Percentiles rank a stretch among this genome's conserved stretches.
Conservation (phyloP, 768 basidiomycete species). For the Trametes gibbosa region DNA sequence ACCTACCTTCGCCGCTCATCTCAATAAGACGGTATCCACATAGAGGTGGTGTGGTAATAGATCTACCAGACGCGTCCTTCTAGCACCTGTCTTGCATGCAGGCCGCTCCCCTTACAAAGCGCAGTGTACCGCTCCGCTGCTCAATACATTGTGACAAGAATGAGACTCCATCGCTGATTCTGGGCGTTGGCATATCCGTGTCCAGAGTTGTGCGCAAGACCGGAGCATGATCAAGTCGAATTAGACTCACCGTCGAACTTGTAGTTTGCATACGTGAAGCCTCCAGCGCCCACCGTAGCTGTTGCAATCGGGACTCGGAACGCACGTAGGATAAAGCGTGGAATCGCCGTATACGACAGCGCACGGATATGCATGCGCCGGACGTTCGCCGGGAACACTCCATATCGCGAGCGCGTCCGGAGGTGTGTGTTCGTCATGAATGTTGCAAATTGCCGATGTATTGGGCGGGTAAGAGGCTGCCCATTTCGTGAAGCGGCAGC, state of each 20-base stretch:
- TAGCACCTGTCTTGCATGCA: too few species aligned
- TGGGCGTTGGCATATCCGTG: too few species aligned
- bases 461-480: conserved; percentile 36
- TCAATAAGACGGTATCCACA: too few species aligned
- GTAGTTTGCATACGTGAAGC: conserved; percentile 93
- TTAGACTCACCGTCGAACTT: conserved; percentile 81
- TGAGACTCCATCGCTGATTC: too few species aligned
- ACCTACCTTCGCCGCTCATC: too few species aligned
- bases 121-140: too few species aligned
- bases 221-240: background rate
- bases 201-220: too few species aligned
- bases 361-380: conserved; percentile 73
- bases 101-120: too few species aligned
- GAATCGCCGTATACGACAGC: conserved; percentile 84
- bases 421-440: conserved; percentile 47
- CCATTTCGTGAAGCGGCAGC: conserved; percentile 34
- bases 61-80: too few species aligned
- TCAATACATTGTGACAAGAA: too few species aligned
- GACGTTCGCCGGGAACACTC: conserved; percentile 40
- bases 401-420: conserved; percentile 48
- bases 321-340: conserved; percentile 82
- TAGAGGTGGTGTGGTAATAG: too few species aligned
- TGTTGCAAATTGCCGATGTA: conserved; percentile 58
- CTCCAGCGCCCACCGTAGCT: conserved; percentile 86
- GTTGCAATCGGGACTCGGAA: conserved; percentile 88